Percentiles rank a stretch among this genome's conserved stretches.
phyloP scores from a whole-genome alignment of 2,329 filamentous ascomycete species.

The Fusarium sp. region DNA sequence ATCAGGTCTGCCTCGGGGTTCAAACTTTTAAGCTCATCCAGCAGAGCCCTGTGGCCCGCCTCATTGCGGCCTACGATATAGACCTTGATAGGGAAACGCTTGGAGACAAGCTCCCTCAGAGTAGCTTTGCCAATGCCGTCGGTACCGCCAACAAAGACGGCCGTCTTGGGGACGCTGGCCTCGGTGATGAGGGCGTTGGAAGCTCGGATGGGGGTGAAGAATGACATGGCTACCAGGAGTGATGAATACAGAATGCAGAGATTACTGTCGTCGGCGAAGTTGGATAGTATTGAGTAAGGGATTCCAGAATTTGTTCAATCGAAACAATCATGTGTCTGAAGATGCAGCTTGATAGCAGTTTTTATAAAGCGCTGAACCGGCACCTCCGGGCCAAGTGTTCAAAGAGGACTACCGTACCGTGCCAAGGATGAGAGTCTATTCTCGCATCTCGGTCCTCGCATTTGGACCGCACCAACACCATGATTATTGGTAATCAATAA shows the following conservation, averaged over 20 bases:
- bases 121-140: neutral
- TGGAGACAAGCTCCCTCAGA: neutral
- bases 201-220: neutral
- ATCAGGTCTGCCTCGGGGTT: neutral
- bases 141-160: neutral
- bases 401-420: neutral
- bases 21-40: neutral
- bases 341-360: neutral
- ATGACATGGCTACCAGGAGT: neutral
- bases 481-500: neutral
- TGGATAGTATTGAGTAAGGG: neutral
- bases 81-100: neutral
- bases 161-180: neutral
- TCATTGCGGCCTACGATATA: neutral
- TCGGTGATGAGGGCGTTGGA: neutral
- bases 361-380: neutral
- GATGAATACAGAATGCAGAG: neutral
- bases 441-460: neutral
- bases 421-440: neutral
- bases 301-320: neutral
- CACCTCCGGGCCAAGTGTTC: neutral
- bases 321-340: too few species aligned
- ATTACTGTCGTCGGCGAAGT: neutral
- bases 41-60: neutral
- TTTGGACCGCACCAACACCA: neutral